phyloP scores from a whole-genome alignment of 768 basidiomycete species.

The Pisolithus tinctorius region DNA sequence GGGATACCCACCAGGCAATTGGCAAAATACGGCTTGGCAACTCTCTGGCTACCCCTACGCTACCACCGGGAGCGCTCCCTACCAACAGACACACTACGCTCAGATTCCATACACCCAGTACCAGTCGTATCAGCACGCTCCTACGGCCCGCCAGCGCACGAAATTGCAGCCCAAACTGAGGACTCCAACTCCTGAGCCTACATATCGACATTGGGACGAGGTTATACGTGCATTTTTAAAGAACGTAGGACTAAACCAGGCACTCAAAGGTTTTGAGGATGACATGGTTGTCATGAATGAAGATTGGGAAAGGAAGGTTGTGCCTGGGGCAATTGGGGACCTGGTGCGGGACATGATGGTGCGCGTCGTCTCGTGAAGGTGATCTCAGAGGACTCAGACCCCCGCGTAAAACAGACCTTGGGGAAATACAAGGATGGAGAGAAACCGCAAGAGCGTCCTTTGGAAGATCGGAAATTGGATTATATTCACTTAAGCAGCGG shows the following conservation, averaged over 20 bases:
- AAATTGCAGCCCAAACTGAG: constrained; percentile 22
- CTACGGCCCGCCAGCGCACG: constrained; percentile 19
- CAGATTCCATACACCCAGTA: constrained; percentile 30
- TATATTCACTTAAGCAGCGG: constrained; percentile 49
- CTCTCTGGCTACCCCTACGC: constrained; percentile 28
- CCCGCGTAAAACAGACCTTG: constrained; percentile 15
- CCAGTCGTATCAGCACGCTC: constrained; percentile 23
- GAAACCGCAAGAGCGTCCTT: constrained; percentile 23
- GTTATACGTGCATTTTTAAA: constrained; percentile 48
- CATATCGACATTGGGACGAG: constrained; percentile 56
- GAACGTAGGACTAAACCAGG: constrained; percentile 49
- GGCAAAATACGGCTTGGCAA: constrained; percentile 28
- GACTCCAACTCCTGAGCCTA: constrained; percentile 34
- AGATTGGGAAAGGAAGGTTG: constrained; percentile 53
- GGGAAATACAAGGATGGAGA: constrained; percentile 25
- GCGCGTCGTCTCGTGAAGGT: neutral
- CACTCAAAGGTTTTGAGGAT: constrained; percentile 56
- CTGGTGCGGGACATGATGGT: constrained; percentile 49
- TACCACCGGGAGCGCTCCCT: constrained; percentile 22
- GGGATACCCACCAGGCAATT: constrained; percentile 26
- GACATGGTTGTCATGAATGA: constrained; percentile 67
- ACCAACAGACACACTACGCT: constrained; percentile 28
- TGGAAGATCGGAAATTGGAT: constrained; percentile 67
- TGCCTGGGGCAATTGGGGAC: constrained; percentile 49
- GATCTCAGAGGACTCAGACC: neutral